Evolutionary conservation across 768 basidiomycete species (phyloP).

Genomic region (Lactarius tabidus): DNA sequence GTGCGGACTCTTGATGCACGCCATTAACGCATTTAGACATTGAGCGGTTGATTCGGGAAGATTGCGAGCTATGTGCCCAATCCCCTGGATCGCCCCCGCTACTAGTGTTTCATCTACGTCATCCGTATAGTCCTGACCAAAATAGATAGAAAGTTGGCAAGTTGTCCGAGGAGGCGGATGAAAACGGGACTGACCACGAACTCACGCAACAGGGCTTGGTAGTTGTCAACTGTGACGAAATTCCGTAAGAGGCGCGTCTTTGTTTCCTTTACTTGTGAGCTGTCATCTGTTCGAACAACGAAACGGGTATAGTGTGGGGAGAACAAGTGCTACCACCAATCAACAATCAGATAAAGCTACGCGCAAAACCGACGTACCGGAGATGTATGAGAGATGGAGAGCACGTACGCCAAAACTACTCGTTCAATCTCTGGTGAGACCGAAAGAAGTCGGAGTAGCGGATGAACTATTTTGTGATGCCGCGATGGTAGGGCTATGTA

Average conservation of each 20-base stretch:
- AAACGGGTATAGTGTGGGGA: constrained; percentile 60
- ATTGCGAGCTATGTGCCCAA: constrained; percentile 68
- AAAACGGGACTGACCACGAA: constrained; percentile 59
- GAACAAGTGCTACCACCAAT: constrained; percentile 52
- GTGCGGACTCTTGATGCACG: constrained; percentile 71
- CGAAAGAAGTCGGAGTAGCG: constrained; percentile 70
- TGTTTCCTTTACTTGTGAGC: constrained; percentile 58
- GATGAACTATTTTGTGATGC: constrained; percentile 55
- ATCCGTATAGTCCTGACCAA: constrained; percentile 70
- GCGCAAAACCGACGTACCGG: constrained; percentile 49
- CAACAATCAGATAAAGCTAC: neutral
- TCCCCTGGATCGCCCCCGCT: constrained; percentile 65
- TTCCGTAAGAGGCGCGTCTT: constrained; percentile 75
- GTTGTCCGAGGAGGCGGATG: neutral
- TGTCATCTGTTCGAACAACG: constrained; percentile 65
- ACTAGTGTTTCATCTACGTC: constrained; percentile 71
- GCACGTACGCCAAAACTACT: constrained; percentile 67
- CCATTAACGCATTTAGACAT: constrained; percentile 72
- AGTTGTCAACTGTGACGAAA: constrained; percentile 62
- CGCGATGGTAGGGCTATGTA: constrained; percentile 62
- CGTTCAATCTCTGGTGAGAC: constrained; percentile 69
- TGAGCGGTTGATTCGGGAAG: constrained; percentile 67
- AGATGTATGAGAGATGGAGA: constrained; percentile 55
- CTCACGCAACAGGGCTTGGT: constrained; percentile 70
- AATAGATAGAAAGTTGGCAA: neutral